phyloP scores from a whole-genome alignment of 148 eudicot species.

The Rhododendron griersonianum region DNA sequence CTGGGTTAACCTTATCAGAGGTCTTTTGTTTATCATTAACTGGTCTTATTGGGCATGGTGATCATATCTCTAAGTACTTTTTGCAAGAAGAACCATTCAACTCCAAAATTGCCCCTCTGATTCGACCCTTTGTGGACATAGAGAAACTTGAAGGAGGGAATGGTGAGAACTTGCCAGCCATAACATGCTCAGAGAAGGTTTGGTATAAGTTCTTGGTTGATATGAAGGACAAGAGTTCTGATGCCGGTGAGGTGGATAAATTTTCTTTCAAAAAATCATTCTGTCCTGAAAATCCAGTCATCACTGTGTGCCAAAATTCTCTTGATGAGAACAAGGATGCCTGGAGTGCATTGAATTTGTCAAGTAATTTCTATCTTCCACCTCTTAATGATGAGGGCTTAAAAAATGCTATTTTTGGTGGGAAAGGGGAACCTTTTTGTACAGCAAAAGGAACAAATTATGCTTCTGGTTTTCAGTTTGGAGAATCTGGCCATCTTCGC shows the following conservation, averaged over 20 bases:
- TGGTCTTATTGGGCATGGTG: constrained; percentile 84
- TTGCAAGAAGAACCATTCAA: constrained; percentile 38
- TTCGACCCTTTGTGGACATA: constrained; percentile 19
- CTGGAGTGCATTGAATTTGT: constrained; percentile 56
- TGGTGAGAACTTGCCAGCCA: constrained; percentile 19
- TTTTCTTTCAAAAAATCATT: constrained; percentile 30
- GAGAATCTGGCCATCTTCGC: constrained; percentile 51
- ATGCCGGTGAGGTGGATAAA: constrained; percentile 21
- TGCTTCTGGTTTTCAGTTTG: constrained; percentile 62
- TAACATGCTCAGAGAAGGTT: constrained; percentile 36
- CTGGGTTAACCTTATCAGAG: constrained; percentile 74
- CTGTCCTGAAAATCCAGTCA: constrained; percentile 70
- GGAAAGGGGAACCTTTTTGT: constrained; percentile 18
- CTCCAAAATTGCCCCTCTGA: constrained; percentile 28
- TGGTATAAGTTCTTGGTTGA: constrained; percentile 62
- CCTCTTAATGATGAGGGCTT: constrained; percentile 79
- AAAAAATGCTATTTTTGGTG: constrained; percentile 50
- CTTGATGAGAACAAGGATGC: constrained; percentile 47
- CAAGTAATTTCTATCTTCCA: constrained; percentile 56
- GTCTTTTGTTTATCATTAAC: constrained; percentile 70
- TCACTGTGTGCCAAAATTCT: constrained; percentile 55
- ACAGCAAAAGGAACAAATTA: constrained; percentile 44
- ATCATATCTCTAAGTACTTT: constrained; percentile 62
- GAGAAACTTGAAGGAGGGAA: constrained; percentile 20
- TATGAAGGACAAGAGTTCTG: constrained; percentile 22